phyloP scores from a whole-genome alignment of 345 rosid genomes.

The Hirschfeldia incana region DNA sequence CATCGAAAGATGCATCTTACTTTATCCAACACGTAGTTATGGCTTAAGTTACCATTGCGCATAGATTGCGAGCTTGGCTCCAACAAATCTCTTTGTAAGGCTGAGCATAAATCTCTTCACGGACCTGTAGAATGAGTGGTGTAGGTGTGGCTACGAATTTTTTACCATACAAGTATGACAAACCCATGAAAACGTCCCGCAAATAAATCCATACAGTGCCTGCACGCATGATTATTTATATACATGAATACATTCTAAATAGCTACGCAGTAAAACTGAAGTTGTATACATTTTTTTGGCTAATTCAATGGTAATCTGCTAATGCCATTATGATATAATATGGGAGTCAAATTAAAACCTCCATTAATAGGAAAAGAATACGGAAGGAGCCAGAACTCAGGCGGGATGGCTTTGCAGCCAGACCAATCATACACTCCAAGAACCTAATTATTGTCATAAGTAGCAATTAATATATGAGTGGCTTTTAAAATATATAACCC shows the following conservation, averaged over 20 bases:
- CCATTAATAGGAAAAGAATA: slow-evolving; percentile 23
- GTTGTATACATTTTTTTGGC: too few relatives aligned
- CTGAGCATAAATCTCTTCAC: slow-evolving; percentile 49
- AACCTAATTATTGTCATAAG: background rate
- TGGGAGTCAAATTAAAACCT: background rate
- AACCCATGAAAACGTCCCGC: slow-evolving; percentile 43
- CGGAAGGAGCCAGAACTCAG: slow-evolving; percentile 61
- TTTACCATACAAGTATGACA: slow-evolving; percentile 71
- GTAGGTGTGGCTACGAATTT: slow-evolving; percentile 51
- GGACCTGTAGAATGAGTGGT: slow-evolving; percentile 45
- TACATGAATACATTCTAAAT: too few relatives aligned
- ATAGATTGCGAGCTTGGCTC: slow-evolving; percentile 43
- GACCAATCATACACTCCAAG: slow-evolving; percentile 55
- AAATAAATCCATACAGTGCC: slow-evolving; percentile 38
- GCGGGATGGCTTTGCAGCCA: slow-evolving; percentile 58
- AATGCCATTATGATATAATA: too few relatives aligned
- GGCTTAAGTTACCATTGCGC: slow-evolving; percentile 41
- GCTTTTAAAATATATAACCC: too few relatives aligned
- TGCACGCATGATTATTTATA: background rate
- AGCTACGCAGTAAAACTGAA: too few relatives aligned
- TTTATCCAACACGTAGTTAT: background rate
- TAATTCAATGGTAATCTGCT: background rate
- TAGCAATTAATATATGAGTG: too few relatives aligned
- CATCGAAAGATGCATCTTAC: background rate
- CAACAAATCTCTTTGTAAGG: slow-evolving; percentile 44